phyloP scores from a whole-genome alignment of 352 stramenopile species.

The Phytophthora agathidicida region DNA sequence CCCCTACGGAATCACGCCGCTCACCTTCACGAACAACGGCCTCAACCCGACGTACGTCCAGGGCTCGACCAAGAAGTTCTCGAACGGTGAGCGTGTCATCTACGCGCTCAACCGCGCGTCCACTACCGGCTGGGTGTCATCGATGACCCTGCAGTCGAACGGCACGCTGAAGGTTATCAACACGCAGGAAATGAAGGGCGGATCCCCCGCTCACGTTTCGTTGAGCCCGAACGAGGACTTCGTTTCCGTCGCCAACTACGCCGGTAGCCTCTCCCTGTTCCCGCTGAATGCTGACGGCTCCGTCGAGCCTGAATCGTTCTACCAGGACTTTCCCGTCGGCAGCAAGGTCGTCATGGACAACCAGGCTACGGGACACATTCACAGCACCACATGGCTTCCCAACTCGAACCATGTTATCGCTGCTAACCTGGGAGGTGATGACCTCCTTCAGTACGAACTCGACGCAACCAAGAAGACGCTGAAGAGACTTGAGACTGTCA shows the following conservation, averaged over 20 bases:
- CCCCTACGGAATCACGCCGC: constrained; percentile 35
- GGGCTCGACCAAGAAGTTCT: constrained; percentile 35
- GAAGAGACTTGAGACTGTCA: constrained; percentile 24
- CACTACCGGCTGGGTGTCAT: constrained; percentile 52
- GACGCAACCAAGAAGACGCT: constrained; percentile 44
- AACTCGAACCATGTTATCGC: constrained; percentile 46
- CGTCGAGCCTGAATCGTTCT: constrained; percentile 37
- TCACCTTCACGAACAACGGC: constrained; percentile 34
- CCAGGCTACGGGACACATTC: constrained; percentile 57
- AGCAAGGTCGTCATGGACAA: constrained; percentile 44
- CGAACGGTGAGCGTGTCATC: constrained; percentile 36
- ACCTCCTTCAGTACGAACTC: constrained; percentile 56
- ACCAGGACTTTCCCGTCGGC: constrained; percentile 44
- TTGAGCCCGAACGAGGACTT: constrained; percentile 59
- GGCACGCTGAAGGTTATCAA: constrained; percentile 52
- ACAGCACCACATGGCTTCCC: constrained; percentile 66
- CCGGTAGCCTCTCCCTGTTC: constrained; percentile 59
- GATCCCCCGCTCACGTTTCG: constrained; percentile 43
- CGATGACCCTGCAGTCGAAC: constrained; percentile 42
- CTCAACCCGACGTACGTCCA: constrained; percentile 69
- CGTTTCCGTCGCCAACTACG: constrained; percentile 66
- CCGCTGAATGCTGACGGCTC: constrained; percentile 52
- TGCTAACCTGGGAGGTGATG: constrained; percentile 65
- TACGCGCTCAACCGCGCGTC: constrained; percentile 61
- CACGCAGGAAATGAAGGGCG: constrained; percentile 51